Evolutionary conservation across 208 protist genomes (phyloP).

Genomic region (Strigomonas oncopelti): DNA sequence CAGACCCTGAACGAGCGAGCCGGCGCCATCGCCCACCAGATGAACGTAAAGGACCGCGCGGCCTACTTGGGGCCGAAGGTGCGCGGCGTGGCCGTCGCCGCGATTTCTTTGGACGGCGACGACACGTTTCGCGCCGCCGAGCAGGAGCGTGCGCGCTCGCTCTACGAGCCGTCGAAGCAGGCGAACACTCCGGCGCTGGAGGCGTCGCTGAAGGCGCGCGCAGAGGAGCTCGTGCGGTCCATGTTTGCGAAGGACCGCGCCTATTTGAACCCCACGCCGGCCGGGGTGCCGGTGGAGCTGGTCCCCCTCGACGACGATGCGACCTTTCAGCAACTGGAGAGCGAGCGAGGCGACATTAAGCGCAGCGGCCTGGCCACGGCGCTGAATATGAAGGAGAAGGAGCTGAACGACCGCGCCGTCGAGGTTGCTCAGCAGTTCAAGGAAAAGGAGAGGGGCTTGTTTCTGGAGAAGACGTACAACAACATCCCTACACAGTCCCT

Average conservation of each 20-base stretch:
- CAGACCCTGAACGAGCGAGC: constrained; percentile 29
- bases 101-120: constrained; percentile 34
- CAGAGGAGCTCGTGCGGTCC: constrained; percentile 33
- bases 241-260: constrained; percentile 30
- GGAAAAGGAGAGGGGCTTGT: constrained; percentile 25
- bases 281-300: constrained; percentile 35
- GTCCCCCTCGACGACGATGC: constrained; percentile 41
- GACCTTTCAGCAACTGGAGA: constrained; percentile 41
- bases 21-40: constrained; percentile 19
- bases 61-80: constrained; percentile 20
- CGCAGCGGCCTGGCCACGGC: constrained; percentile 7
- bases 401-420: constrained; percentile 38
- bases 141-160: constrained; percentile 17
- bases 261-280: constrained; percentile 42
- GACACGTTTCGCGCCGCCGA: constrained; percentile 19
- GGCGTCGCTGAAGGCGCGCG: constrained; percentile 36
- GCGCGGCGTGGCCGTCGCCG: constrained; percentile 21
- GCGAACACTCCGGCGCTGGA: constrained; percentile 14
- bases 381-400: constrained; percentile 25
- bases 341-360: constrained; percentile 30
- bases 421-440: constrained; percentile 37
- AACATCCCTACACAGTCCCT: constrained; percentile 46
- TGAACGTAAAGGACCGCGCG: constrained; percentile 17
- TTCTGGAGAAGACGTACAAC: constrained; percentile 53
- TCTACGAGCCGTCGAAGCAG: constrained; percentile 18